These are phyloP conservation scores for Phytopythium ostracodes DNA, from an alignment of 352 stramenopile genomes.

Conservation along the genomic window DNA sequence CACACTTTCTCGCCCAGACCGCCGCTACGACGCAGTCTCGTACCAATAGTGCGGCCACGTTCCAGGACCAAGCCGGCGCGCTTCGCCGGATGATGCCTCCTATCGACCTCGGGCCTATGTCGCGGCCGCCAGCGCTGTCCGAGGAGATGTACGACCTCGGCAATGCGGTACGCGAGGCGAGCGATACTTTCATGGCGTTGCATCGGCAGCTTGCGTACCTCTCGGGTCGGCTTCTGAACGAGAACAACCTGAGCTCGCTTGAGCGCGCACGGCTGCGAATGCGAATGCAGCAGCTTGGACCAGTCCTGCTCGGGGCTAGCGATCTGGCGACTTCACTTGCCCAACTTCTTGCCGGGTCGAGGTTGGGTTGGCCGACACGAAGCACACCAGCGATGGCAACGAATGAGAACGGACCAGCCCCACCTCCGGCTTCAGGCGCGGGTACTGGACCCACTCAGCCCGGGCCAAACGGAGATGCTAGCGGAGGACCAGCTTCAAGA, in stretches of 20 bases:
- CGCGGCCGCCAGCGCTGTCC: constrained; percentile 14
- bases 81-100: constrained; percentile 25
- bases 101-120: constrained; percentile 18
- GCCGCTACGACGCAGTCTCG: background rate
- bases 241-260: constrained; percentile 17
- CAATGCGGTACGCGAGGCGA: constrained; percentile 22
- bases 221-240: constrained; percentile 17
- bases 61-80: constrained; percentile 16
- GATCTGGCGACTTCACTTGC: constrained; percentile 8
- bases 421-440: background rate
- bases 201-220: constrained; percentile 32
- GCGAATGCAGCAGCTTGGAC: constrained; percentile 19
- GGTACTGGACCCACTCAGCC: background rate
- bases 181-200: constrained; percentile 31
- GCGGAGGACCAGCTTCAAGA: background rate
- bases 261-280: constrained; percentile 20
- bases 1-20: background rate
- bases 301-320: constrained; percentile 14
- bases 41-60: background rate
- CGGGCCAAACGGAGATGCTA: too few species aligned
- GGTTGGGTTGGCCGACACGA: background rate
- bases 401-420: background rate
- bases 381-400: background rate
- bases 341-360: constrained; percentile 1
- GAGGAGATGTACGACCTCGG: constrained; percentile 27